Evolutionary conservation across 768 basidiomycete species (phyloP).

Genomic region (Pleurotus tuoliensis): DNA sequence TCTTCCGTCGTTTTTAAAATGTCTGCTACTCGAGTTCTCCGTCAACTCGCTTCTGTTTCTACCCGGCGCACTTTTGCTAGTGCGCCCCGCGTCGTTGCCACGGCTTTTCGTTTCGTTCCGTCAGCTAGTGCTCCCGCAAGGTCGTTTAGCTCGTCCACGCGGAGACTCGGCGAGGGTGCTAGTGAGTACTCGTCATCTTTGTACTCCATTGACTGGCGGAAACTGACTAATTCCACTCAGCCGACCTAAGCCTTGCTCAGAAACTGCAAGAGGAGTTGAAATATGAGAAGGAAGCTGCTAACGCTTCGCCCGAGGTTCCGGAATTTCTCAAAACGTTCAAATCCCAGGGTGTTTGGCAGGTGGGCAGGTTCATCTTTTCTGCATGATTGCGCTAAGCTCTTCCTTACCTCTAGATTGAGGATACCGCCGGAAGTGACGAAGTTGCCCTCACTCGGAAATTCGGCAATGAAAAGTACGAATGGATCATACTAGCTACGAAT

Average conservation of each 20-base stretch:
- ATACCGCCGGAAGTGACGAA: conserved; percentile 73
- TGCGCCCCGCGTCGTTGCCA: conserved; percentile 25
- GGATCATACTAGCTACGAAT: background rate
- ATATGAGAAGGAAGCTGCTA: conserved; percentile 70
- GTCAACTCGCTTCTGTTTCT: conserved; percentile 47
- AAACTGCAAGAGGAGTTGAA: conserved; percentile 80
- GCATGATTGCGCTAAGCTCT: background rate
- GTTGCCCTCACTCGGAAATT: conserved; percentile 78
- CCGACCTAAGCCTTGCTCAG: conserved; percentile 69
- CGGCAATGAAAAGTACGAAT: conserved; percentile 82
- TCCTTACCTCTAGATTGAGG: conserved; percentile 53
- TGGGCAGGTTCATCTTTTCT: conserved; percentile 26
- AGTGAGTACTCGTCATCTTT: conserved; percentile 26
- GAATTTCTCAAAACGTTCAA: conserved; percentile 79
- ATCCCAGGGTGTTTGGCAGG: conserved; percentile 74
- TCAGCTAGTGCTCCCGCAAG: conserved; percentile 20
- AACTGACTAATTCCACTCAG: conserved; percentile 27
- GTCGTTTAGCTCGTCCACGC: conserved; percentile 43
- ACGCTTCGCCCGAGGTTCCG: conserved; percentile 38
- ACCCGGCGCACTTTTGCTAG: conserved; percentile 20
- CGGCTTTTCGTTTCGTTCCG: conserved; percentile 18
- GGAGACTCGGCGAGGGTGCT: conserved; percentile 41
- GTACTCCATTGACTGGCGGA: too few relatives aligned
- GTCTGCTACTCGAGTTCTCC: conserved; percentile 62
- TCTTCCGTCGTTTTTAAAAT: conserved; percentile 30